Base-by-base conservation (phyloP, 495 filamentous ascomycete genomes). In the Podospora comata region DNA sequence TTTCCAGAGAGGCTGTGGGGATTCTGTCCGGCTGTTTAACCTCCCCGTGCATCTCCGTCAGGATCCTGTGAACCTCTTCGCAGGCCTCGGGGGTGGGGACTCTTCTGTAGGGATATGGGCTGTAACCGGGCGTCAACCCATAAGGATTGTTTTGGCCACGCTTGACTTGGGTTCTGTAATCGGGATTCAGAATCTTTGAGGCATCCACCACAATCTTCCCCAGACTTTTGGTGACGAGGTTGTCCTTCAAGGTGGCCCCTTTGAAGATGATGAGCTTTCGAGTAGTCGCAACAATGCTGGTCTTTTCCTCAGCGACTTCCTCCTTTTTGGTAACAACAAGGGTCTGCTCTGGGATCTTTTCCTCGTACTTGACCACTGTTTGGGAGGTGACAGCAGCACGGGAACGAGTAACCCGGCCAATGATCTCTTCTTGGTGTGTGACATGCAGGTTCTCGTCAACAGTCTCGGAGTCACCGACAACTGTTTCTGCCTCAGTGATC, bases 81-180 rank as follows among this genome's bases (percentile, higher is more conserved):
- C 92, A 96, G 69, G 91, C 88, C 13, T 88, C 85, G 1, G 84
- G 70, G 0, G 90, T 95, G 0, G 95, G 95, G 56, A 82, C 86
- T 3, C 73, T 64, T 75, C 86, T 89, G 27, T 89, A 82, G 0
- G 91, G 91, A 71, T 90, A 98, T 0, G 94, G 95, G 0, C 82
- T 78, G 59, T 67, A 72, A 11, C 83, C 81, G 16, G 82, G 82
- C 7, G 79, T 83, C 26, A 86, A 67, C 2, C 82, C 81, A 60
- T 84, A 85, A 2, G 74, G 77, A 56, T 84, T 81, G 6, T 78
- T 75, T 57, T 77, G 77, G 15, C 75, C 78, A 55, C 76, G 77
- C 68, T 70, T 78, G 13, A 75, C 63, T 18, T 61, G 68, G n/a
- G 66, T 73, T 61, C 67, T 75, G 30, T 68, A 74, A 58, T 74